phyloP scores from a whole-genome alignment of 257 asterid species.

The Solanum etuberosum region DNA sequence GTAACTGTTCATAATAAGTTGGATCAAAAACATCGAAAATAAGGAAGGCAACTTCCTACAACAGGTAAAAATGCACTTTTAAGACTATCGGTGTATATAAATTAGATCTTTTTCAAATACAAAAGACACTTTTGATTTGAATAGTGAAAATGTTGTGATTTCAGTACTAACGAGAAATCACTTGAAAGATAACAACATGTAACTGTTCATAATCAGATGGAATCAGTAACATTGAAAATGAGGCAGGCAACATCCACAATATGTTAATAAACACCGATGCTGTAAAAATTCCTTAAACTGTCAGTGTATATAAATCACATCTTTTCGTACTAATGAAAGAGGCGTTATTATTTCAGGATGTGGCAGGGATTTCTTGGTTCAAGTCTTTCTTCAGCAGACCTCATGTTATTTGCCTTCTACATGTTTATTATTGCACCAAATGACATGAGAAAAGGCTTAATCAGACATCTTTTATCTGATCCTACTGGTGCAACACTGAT shows the following conservation, averaged over 20 bases:
- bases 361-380: conserved; percentile 98
- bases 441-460: conserved; percentile 77
- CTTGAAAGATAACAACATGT: not conserved
- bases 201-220: not conserved
- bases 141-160: not conserved
- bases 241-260: not conserved
- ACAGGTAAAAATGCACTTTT: not conserved
- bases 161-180: not conserved
- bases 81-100: no score
- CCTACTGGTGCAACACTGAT: conserved; percentile 89
- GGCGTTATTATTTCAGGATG: conserved; percentile 48
- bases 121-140: not conserved
- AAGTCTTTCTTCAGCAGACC: conserved; percentile 78
- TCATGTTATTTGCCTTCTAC: conserved; percentile 68
- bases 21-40: not conserved
- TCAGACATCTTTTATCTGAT: conserved; percentile 86
- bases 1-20: not conserved
- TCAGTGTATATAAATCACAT: not conserved
- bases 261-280: not conserved
- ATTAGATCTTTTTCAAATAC: not conserved
- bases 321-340: not conserved
- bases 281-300: not conserved
- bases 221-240: not conserved
- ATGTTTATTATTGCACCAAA: conserved; percentile 94
- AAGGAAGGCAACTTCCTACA: not conserved